Evolutionary conservation across 2,329 filamentous ascomycete species (phyloP).

Genomic region (Pseudogymnoascus sp.): DNA sequence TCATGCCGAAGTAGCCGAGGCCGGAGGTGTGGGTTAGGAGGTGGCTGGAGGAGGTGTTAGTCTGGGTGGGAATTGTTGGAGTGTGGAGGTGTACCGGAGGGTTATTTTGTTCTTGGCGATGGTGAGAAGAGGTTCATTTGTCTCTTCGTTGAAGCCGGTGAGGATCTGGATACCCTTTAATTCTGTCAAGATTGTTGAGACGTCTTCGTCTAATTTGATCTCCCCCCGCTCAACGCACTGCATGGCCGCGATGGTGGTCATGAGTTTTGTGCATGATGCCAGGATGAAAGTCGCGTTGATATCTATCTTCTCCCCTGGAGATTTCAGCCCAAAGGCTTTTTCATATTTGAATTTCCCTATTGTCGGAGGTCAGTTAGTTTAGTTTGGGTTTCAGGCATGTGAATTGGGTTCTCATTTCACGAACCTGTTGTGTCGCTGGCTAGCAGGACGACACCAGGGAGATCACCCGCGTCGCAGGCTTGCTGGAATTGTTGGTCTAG

Average conservation of each 20-base stretch:
- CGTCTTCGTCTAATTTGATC: constrained; percentile 42
- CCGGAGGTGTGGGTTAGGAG: constrained; percentile 27
- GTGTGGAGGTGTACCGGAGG: constrained; percentile 22
- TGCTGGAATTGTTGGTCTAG: not conserved
- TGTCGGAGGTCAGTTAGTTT: not conserved
- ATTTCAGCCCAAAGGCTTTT: constrained; percentile 32
- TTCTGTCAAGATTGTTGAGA: constrained; percentile 25
- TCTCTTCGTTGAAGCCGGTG: constrained; percentile 23
- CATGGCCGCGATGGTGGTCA: constrained; percentile 47
- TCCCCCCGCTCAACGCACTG: constrained; percentile 50
- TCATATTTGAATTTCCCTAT: constrained; percentile 34
- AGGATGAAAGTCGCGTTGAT: constrained; percentile 55
- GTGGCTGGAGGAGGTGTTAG: constrained; percentile 20
- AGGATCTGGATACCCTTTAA: constrained; percentile 25
- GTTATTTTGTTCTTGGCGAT: constrained; percentile 22
- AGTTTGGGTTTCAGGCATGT: not conserved
- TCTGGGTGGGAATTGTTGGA: not conserved
- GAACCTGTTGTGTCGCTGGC: constrained; percentile 20
- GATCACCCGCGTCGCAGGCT: not conserved
- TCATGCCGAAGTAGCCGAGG: constrained; percentile 21
- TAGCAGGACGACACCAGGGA: constrained; percentile 1
- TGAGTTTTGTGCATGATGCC: constrained; percentile 52
- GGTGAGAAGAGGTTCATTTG: constrained; percentile 19
- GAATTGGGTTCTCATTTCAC: constrained; percentile 15
- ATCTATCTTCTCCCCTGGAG: constrained; percentile 39